These are phyloP conservation scores for Corchorus capsularis DNA, from an alignment of 345 rosid genomes.

Conservation along the genomic window DNA sequence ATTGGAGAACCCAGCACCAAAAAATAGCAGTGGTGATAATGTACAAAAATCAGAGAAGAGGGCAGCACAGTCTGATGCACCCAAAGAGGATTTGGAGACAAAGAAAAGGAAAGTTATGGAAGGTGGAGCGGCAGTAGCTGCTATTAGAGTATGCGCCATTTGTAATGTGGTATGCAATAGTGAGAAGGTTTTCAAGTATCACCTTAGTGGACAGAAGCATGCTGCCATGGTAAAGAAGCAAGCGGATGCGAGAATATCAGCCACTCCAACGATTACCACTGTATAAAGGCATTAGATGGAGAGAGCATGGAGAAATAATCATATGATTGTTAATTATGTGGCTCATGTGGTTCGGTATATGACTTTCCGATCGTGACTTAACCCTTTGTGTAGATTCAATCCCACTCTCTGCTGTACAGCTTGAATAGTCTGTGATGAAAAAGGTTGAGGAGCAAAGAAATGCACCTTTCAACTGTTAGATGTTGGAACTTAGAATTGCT, in stretches of 20 bases:
- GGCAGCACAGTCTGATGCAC: conserved; percentile 8
- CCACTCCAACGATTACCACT: not conserved
- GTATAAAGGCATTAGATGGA: not conserved
- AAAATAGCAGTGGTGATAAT: not conserved
- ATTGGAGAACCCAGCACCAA: conserved; percentile 9
- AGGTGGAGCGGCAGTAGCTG: conserved; percentile 43
- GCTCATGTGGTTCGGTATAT: not conserved
- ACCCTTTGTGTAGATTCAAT: not conserved
- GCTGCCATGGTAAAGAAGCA: conserved; percentile 43
- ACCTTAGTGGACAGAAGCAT: conserved; percentile 56
- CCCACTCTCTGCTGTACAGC: not conserved
- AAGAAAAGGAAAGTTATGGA: conserved; percentile 41
- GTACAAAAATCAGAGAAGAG: conserved; percentile 13
- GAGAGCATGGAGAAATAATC: not conserved
- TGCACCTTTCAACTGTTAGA: not conserved
- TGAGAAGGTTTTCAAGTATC: conserved; percentile 34
- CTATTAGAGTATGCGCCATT: conserved; percentile 36
- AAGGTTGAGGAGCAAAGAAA: not conserved
- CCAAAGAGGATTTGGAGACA: conserved; percentile 33
- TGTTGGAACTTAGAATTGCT: not conserved
- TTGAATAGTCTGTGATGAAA: not conserved
- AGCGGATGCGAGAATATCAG: not conserved
- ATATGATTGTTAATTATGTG: not conserved
- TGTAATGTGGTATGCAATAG: conserved; percentile 52
- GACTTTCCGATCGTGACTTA: not conserved